A percentile compares a stretch with the other conserved stretches of the same genome.
Evolutionary conservation across 2,329 filamentous ascomycete species (phyloP).

Genomic region (Aureobasidium sp.): DNA sequence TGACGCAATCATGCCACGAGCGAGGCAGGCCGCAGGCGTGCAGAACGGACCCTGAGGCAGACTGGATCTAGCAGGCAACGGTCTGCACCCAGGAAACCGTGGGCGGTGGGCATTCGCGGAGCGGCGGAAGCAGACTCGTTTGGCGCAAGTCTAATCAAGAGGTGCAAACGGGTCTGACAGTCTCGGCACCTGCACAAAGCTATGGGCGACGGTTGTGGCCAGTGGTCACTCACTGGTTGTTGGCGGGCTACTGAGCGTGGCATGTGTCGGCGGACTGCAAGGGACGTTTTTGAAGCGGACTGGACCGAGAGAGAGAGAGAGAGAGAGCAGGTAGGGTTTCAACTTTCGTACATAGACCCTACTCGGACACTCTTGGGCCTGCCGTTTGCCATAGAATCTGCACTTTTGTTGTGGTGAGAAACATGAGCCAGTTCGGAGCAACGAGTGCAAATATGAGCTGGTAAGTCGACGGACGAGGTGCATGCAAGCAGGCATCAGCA

Average conservation of each 20-base stretch:
- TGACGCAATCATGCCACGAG: slow-evolving; percentile 4
- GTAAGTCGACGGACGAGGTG: not conserved
- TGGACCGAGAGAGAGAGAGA: not conserved
- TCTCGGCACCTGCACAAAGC: slow-evolving; percentile 3
- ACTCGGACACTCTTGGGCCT: not conserved
- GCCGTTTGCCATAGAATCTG: not conserved
- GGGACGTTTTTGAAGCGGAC: slow-evolving; percentile 5
- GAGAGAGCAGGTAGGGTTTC: not conserved
- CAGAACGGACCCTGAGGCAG: not conserved
- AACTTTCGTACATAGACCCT: slow-evolving; percentile 3
- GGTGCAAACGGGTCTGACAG: slow-evolving; percentile 6
- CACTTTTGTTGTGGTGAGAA: not conserved
- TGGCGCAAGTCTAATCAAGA: slow-evolving; percentile 10
- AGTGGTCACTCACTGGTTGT: too few species aligned
- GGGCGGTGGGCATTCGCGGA: not conserved
- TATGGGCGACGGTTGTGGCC: not conserved
- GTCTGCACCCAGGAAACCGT: slow-evolving; percentile 1
- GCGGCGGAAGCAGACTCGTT: slow-evolving; percentile 6
- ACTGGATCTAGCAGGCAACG: not conserved
- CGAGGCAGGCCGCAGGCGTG: not conserved
- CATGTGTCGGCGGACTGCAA: slow-evolving; percentile 9
- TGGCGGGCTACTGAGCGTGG: slow-evolving; percentile 4
- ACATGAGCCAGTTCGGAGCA: not conserved
- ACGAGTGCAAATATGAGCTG: slow-evolving; percentile 4
- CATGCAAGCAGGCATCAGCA: slow-evolving; percentile 1